Base-by-base conservation (phyloP, 2,329 filamentous ascomycete genomes). In the Penicillium sp. region DNA sequence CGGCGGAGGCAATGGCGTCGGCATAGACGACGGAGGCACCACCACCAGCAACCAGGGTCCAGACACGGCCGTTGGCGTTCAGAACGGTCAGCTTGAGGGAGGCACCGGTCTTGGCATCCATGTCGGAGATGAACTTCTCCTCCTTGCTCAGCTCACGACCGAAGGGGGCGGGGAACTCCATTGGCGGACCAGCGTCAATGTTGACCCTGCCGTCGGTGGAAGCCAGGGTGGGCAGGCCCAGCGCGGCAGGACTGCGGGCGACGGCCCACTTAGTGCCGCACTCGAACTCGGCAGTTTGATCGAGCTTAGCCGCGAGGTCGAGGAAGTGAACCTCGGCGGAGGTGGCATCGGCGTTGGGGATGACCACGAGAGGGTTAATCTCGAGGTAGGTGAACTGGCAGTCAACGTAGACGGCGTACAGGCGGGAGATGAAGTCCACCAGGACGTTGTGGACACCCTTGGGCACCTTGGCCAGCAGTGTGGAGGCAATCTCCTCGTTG, bases 371-470 rank as follows among this genome's bases (percentile, higher is more conserved):
- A 63, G 93, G 93, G 84, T 98, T 98, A 81, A 98, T 98, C 78
- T 98, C 93, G 65, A 98, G 89, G 80, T 98, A 98, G 69, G 93
- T 97, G 83, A 98, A 98, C 77, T 98, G 93, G 84, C 89, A 95
- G 81, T 98, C 93, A 59, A 97, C 93, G 70, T 97, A 98, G 78
- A 98, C 93, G 65, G 92, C 93, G 72, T 98, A 98, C 61, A 98
- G 82, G 66, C 93, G 86, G 68, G 89, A 89, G 79, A 98, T 98
- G 82, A 98, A 98, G 82, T 98, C 93, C 57, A 98, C 88, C 53
- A 98, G 84, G 68, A 98, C 93, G 69, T 95, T 96, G 83, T 98
- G 93, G 45, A 98, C 81, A 72, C 92, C 92, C 78, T 89, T 78
- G 66, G 93, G 93, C 41, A 98, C 90, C 75, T 98, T 93, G 76